Evolutionary conservation across 169 alveolate species (phyloP).

Genomic region (Eimeria necatrix): DNA sequence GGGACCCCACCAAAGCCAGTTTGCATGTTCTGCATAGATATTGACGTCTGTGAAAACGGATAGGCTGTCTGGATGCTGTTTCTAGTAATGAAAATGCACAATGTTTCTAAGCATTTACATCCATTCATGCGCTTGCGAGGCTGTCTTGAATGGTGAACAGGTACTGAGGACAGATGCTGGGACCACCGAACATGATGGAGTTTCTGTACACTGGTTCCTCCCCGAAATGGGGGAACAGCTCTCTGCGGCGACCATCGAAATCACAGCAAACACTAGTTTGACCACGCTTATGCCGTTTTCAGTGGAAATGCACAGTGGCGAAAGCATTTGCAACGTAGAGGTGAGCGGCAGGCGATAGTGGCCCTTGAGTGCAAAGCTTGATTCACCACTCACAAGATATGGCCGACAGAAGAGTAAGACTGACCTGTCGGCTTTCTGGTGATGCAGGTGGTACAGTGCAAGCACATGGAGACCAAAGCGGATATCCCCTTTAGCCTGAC

Average conservation of each 20-base stretch:
- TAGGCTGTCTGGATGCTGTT: too few species aligned
- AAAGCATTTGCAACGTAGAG: slow-evolving; percentile 59
- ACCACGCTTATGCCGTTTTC: slow-evolving; percentile 69
- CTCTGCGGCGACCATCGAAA: slow-evolving; percentile 71
- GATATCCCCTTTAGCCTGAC: slow-evolving; percentile 63
- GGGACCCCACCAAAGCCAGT: background rate
- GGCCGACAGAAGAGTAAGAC: background rate
- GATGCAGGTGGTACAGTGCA: slow-evolving; percentile 77
- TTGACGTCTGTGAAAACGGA: too few species aligned
- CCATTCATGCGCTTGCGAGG: background rate
- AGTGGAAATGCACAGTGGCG: slow-evolving; percentile 55
- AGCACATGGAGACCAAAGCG: slow-evolving; percentile 74
- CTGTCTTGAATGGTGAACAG: slow-evolving; percentile 25
- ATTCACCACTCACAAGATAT: background rate
- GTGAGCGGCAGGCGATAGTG: slow-evolving; percentile 45
- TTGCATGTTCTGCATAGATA: too few species aligned
- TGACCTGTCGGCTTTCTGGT: background rate
- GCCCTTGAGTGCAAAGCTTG: background rate
- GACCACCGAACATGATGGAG: slow-evolving; percentile 69
- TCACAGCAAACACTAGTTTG: slow-evolving; percentile 63
- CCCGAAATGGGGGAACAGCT: slow-evolving; percentile 73
- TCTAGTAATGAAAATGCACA: too few species aligned
- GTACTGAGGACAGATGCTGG: slow-evolving; percentile 74
- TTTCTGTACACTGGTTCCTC: slow-evolving; percentile 72
- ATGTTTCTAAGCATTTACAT: background rate